Conservation (phyloP, 345 rosid species). For the Citropsis articulata region DNA sequence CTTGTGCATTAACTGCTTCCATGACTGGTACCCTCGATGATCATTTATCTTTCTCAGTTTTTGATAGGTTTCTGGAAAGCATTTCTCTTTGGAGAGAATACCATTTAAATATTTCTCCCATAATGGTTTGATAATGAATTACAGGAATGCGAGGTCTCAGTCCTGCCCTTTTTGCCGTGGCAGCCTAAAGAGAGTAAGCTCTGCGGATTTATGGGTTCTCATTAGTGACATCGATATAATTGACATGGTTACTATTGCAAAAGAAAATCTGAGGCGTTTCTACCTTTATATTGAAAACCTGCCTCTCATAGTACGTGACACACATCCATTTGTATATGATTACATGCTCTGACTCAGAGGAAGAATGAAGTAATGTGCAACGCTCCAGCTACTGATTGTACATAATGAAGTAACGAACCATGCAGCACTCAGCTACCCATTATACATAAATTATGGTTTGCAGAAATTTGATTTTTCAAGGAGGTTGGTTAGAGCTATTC, state of each 20-base stretch:
- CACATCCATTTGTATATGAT: slow-evolving; percentile 40
- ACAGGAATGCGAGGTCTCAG: slow-evolving; percentile 60
- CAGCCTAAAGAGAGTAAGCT: slow-evolving; percentile 48
- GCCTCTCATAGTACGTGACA: slow-evolving; percentile 40
- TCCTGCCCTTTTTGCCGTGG: slow-evolving; percentile 76
- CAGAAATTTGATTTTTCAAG: slow-evolving; percentile 11
- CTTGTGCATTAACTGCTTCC: slow-evolving; percentile 61
- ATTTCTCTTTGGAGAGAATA: background rate
- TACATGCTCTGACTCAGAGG: slow-evolving; percentile 54
- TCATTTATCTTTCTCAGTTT: background rate
- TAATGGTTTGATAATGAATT: slow-evolving; percentile 8
- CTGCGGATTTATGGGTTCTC: slow-evolving; percentile 61
- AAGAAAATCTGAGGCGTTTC: slow-evolving; percentile 50
- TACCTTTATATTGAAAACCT: slow-evolving; percentile 52
- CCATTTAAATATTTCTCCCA: background rate
- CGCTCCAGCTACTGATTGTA: background rate
- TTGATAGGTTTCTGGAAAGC: background rate
- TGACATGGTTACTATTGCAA: slow-evolving; percentile 43
- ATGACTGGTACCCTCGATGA: slow-evolving; percentile 45
- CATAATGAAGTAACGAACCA: background rate
- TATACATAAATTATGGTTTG: slow-evolving; percentile 24
- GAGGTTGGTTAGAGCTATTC: slow-evolving; percentile 14
- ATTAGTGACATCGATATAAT: slow-evolving; percentile 36
- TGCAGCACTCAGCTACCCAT: slow-evolving; percentile 6
- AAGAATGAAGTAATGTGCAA: slow-evolving; percentile 1